Base-by-base conservation (phyloP, 2,329 filamentous ascomycete species). In the Nothophoma quercina region DNA sequence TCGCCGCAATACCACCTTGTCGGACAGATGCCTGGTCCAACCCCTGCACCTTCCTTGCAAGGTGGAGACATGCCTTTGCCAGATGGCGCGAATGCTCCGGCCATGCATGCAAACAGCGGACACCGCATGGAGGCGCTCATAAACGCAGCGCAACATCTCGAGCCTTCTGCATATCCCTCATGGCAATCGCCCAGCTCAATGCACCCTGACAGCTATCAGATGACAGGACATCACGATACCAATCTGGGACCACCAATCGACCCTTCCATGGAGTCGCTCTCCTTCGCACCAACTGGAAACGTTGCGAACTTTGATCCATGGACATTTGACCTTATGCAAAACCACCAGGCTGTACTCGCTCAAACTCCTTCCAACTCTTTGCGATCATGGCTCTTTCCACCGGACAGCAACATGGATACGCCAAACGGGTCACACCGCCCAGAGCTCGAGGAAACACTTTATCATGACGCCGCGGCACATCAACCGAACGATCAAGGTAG, bases 321-420 rank as follows among this genome's bases (percentile, higher is more conserved):
- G 71, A 65, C 71, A 12, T 74, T 74, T 45, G 71, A 73, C 51
- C 58, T 74, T 2, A 70, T 73, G 34, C 71, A 74, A 41, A 72
- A 62, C 53, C 72, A 70, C 42, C 68, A 74, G 47, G 65, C 71
- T 9, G 40, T 72, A 22, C 67, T 70, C n/a, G 72, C 70, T 34
- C 62, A 70, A 39, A 73, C 69, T 5, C 69, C 70, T 13, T 70
- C 71, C 3, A 69, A 73, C 56, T 69, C 71, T 13, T 51, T 74
- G 7, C 68, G 72, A 44, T 73, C 71, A 4, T 74, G 71, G 71
- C 60, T 74, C 2, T 74, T 72, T 45, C 69, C 69, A n/a, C 45
- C 70, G 12, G 70, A 73, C 13, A 59, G 56, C 22, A 70, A 71
- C 15, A 46, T 72, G 19, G 56, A 70, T 10, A 63, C 60, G 12